Base-by-base conservation (phyloP, 179 eudicot species). In the Heliamphora pulchella region DNA sequence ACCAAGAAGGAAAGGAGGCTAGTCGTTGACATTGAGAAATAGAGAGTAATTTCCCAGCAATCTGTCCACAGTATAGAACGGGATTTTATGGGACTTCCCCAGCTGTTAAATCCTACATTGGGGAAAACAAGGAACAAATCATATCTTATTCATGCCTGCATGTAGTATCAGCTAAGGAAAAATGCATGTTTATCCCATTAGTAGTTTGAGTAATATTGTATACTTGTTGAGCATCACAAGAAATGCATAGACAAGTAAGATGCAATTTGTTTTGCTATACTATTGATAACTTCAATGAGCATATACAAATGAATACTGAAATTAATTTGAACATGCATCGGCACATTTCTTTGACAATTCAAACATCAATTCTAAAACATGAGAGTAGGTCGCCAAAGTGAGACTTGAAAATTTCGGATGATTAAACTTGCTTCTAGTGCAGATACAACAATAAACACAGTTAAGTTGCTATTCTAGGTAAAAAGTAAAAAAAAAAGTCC, bases 281-380 rank as follows among this genome's bases (percentile, higher is more conserved):
- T 18, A 62, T n/a, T 3, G 31, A 62, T 10, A 4, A 51, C 9
- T 10, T 50, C 43, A 71, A 71, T 59, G 20, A 17, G 43, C 75
- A 72, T 20, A 51, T 51, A 3, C 59, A 54, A n/a, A 53, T 14
- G 20, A 58, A 1, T 3, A 59, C 14, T 43, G 46, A 75, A 75
- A 57, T 58, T 58, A 15, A 75, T 51, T 43, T 57, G 50, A 74
- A 74, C 65, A 14, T 3, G 48, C 13, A 74, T 74, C 18, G 15
- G 43, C 53, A 3, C 15, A 57, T 1, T 41, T 51, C 64, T 15
- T 75, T 41, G 14, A 55, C 77, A 55, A 51, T 17, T 55, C 18
- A 74, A 44, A 74, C 18, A 74, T 74, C 64, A 74, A 53, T 15
- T 51, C 2, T 74, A 74, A 20, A 22, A 50, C 77, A 74, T 54